Percentiles rank a stretch among this genome's conserved stretches.
Conservation (phyloP, 1,139 yeast genomes). For the Arxiozyma slooffiae region DNA sequence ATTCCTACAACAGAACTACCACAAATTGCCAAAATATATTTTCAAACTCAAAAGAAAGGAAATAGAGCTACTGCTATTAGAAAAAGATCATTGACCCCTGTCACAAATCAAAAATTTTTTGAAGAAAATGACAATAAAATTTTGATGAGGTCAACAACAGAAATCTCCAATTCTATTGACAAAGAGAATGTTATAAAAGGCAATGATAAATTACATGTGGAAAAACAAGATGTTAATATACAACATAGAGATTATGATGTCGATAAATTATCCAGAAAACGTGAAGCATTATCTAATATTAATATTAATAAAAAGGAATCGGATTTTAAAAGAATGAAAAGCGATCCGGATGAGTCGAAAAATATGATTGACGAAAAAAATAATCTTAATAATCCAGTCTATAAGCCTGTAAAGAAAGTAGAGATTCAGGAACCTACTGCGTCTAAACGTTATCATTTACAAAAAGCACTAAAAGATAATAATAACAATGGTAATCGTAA, state of each 20-base stretch:
- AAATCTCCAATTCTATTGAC: background rate
- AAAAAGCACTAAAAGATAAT: background rate
- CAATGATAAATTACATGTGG: background rate
- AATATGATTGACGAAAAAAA: constrained; percentile 1
- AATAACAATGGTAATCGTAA: background rate
- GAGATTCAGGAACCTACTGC: constrained; percentile 23
- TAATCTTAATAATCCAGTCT: background rate
- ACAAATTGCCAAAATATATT: constrained; percentile 30
- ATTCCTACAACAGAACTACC: constrained; percentile 32
- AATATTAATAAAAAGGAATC: constrained; percentile 21
- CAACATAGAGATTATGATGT: background rate
- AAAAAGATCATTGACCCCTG: constrained; percentile 12
- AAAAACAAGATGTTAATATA: background rate
- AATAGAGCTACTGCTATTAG: constrained; percentile 24
- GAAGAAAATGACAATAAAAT: background rate
- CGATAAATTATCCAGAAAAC: constrained; percentile 6
- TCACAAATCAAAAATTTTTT: background rate
- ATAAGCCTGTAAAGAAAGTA: constrained; percentile 10
- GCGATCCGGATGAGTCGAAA: constrained; percentile 4
- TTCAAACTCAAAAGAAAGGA: constrained; percentile 31
- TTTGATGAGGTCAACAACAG: background rate
- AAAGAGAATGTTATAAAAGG: background rate
- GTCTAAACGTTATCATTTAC: constrained; percentile 5
- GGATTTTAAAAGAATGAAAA: constrained; percentile 7
- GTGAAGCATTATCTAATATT: constrained; percentile 25